A percentile compares a stretch with the other conserved stretches of the same genome.
Evolutionary conservation across 805 yeast genomes (phyloP).

Genomic region (Torulaspora gathmanii): DNA sequence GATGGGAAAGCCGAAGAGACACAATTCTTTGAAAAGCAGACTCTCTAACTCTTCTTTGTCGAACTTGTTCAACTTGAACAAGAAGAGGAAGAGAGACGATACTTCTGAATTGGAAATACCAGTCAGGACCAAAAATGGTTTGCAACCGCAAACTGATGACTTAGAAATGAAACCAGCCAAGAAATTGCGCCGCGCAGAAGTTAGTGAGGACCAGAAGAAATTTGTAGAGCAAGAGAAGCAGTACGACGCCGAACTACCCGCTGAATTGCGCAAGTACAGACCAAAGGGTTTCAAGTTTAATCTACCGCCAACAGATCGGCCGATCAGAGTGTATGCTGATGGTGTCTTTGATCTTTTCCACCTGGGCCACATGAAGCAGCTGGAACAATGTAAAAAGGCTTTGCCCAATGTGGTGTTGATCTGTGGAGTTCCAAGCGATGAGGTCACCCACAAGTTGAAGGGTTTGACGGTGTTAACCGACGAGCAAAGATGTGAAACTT

Average conservation of each 20-base stretch:
- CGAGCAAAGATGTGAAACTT: constrained; percentile 82
- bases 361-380: constrained; percentile 94
- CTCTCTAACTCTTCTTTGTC: constrained; percentile 32
- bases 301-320: constrained; percentile 77
- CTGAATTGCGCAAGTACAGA: constrained; percentile 66
- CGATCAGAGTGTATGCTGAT: constrained; percentile 93
- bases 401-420: constrained; percentile 79
- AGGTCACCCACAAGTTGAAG: constrained; percentile 84
- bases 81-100: constrained; percentile 23
- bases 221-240: constrained; percentile 48
- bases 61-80: constrained; percentile 32
- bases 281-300: constrained; percentile 77
- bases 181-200: constrained; percentile 20
- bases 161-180: constrained; percentile 2
- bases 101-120: constrained; percentile 36
- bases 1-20: constrained; percentile 5
- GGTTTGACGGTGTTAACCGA: constrained; percentile 91
- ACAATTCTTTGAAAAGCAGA: constrained; percentile 26
- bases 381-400: constrained; percentile 93
- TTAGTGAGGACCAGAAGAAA: constrained; percentile 21
- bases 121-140: constrained; percentile 2
- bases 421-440: constrained; percentile 88
- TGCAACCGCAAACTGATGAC: constrained; percentile 3
- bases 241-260: constrained; percentile 62
- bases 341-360: constrained; percentile 97